phyloP scores from a whole-genome alignment of 345 rosid genomes.

The Aegle marmelos region DNA sequence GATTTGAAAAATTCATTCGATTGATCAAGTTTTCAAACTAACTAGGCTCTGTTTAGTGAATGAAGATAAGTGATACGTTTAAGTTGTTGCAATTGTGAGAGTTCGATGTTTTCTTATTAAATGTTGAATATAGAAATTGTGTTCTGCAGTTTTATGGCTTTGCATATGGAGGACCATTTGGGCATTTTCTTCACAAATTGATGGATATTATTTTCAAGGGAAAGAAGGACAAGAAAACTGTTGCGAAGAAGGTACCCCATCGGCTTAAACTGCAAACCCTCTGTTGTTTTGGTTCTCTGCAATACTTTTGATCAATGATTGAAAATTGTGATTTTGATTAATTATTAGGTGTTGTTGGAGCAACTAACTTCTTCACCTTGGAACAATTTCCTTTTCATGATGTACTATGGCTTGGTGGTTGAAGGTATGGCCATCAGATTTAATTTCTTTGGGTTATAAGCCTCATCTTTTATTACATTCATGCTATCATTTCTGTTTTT shows the following conservation, averaged over 20 bases:
- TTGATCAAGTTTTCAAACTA: background rate
- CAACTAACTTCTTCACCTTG: conserved; percentile 83
- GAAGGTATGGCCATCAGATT: conserved; percentile 51
- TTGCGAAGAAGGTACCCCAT: conserved; percentile 67
- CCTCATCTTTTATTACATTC: background rate
- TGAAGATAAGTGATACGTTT: background rate
- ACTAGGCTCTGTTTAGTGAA: background rate
- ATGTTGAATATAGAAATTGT: background rate
- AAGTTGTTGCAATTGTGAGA: background rate
- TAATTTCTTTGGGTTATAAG: background rate
- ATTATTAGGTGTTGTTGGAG: conserved; percentile 73
- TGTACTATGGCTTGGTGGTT: conserved; percentile 81
- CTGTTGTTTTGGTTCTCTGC: background rate
- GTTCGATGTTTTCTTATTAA: background rate
- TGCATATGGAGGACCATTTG: conserved; percentile 88
- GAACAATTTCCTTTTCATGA: conserved; percentile 85
- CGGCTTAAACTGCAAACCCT: background rate
- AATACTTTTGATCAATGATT: background rate
- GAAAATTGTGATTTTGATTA: background rate
- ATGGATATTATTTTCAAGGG: conserved; percentile 76
- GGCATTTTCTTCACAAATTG: conserved; percentile 80
- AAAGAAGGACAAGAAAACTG: conserved; percentile 67
- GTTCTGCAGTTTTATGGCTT: conserved; percentile 78
- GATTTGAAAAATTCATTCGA: background rate
- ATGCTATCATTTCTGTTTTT: background rate